phyloP scores from a whole-genome alignment of 176 grass and related monocot genomes.

The Carex kokanica region DNA sequence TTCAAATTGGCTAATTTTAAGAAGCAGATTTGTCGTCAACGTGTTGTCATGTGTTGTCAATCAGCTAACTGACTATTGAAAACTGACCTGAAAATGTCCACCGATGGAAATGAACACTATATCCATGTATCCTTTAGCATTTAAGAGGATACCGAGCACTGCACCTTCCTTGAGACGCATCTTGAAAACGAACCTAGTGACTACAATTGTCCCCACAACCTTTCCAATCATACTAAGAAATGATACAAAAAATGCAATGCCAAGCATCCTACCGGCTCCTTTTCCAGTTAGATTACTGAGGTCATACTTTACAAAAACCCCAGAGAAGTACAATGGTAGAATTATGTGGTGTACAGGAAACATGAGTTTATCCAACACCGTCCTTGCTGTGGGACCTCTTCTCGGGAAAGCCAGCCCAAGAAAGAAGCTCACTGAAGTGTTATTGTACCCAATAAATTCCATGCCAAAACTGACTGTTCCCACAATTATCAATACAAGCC shows the following conservation, averaged over 20 bases:
- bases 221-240: constrained; percentile 43
- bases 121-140: constrained; percentile 68
- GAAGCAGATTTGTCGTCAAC: background rate
- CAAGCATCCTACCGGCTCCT: background rate
- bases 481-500: constrained; percentile 37
- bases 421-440: constrained; percentile 56
- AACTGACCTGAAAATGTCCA: constrained; percentile 9
- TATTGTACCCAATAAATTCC: constrained; percentile 35
- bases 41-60: background rate
- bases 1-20: background rate
- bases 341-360: constrained; percentile 54
- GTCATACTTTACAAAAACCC: constrained; percentile 41
- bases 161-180: constrained; percentile 38
- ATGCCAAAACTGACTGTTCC: constrained; percentile 1
- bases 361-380: constrained; percentile 48
- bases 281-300: constrained; percentile 26
- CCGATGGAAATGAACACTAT: constrained; percentile 48
- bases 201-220: constrained; percentile 49
- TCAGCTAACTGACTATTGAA: background rate
- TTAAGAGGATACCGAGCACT: constrained; percentile 60
- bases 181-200: constrained; percentile 23
- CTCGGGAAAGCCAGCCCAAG: constrained; percentile 53
- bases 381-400: constrained; percentile 51
- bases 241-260: constrained; percentile 35
- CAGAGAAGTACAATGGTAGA: constrained; percentile 61